phyloP scores from a whole-genome alignment of 768 basidiomycete genomes.

The Sporobolomyces roseus region DNA sequence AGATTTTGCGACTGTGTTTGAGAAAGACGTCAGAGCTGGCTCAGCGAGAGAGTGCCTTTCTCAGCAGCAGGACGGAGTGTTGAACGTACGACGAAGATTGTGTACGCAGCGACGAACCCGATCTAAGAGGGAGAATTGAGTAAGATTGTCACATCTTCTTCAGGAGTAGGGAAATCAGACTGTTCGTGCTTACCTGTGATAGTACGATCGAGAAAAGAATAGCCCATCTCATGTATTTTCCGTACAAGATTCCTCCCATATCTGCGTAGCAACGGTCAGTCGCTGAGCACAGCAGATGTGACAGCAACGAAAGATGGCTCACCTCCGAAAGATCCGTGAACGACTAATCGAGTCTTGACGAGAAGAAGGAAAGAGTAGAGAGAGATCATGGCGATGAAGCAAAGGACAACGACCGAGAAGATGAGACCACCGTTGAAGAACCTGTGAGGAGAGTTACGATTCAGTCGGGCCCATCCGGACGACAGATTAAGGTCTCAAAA shows the following conservation, averaged over 20 bases:
- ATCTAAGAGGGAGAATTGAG: constrained; percentile 53
- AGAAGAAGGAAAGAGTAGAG: constrained; percentile 90
- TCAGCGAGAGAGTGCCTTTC: background rate
- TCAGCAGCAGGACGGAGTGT: no score
- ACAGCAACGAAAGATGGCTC: constrained; percentile 29
- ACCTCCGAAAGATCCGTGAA: constrained; percentile 93
- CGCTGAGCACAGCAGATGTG: background rate
- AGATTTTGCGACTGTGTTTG: constrained; percentile 31
- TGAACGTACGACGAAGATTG: constrained; percentile 74
- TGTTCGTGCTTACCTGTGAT: constrained; percentile 57
- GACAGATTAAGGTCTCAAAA: constrained; percentile 18
- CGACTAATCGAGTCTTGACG: constrained; percentile 77
- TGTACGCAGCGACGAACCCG: constrained; percentile 85
- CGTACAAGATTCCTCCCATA: constrained; percentile 87
- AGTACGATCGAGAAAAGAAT: constrained; percentile 82
- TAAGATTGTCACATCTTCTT: no score
- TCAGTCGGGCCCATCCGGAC: constrained; percentile 14
- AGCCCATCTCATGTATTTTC: constrained; percentile 83
- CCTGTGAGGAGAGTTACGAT: constrained; percentile 50
- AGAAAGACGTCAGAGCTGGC: background rate
- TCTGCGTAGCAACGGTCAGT: constrained; percentile 55
- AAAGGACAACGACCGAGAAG: constrained; percentile 74
- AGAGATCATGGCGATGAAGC: constrained; percentile 77
- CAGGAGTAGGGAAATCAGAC: no score
- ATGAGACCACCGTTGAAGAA: constrained; percentile 94